phyloP scores from a whole-genome alignment of 345 rosid genomes.

The Rhodamnia argentea region DNA sequence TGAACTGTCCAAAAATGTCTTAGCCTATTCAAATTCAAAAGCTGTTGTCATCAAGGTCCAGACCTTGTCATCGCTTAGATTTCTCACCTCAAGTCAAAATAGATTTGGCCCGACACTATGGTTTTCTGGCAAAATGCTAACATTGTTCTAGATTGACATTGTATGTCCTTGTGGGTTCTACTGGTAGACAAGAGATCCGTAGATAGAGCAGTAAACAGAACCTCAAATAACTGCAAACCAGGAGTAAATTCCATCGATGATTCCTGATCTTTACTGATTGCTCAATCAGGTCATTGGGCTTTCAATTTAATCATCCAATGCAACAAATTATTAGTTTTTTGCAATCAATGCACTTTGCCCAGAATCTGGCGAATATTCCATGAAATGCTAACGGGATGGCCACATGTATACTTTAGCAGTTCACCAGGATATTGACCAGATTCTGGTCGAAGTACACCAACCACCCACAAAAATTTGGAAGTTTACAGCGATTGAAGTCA shows the following conservation, averaged over 20 bases:
- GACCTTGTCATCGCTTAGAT: neutral
- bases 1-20: neutral
- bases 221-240: neutral
- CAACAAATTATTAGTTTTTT: neutral
- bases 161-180: neutral
- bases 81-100: neutral
- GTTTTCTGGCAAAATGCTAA: neutral
- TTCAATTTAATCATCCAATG: neutral
- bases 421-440: neutral
- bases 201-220: neutral
- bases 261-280: neutral
- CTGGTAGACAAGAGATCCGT: neutral
- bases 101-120: neutral
- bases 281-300: neutral
- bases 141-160: neutral
- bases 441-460: neutral
- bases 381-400: neutral
- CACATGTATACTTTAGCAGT: neutral
- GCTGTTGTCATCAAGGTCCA: neutral
- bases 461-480: neutral
- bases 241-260: neutral
- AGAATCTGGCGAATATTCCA: neutral
- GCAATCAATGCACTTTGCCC: neutral
- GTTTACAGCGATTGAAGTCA: neutral
- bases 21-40: neutral